Evolutionary conservation across 176 grass and related monocot genomes (phyloP), one percentile per base, ranked within the genome.

Genomic region (Triticum monococcum): DNA sequence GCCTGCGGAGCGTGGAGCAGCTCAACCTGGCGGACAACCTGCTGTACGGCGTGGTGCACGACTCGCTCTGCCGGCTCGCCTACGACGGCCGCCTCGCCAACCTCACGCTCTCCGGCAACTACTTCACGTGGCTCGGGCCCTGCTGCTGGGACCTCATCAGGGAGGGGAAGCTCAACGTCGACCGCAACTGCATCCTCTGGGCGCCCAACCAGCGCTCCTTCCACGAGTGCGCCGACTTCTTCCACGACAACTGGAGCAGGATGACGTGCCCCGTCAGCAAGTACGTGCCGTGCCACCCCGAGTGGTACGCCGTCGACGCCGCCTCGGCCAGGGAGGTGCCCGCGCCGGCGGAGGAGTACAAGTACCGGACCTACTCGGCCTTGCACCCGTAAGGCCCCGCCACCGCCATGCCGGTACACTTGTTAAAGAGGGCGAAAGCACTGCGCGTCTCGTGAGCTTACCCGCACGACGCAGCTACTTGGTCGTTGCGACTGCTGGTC

Each of bases 51-150:
- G 84, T 94, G 87, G 93, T 98, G 81, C 92, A 94, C n/a, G 92
- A 98, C 67, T 79, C 40, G 79, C 88, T 98, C 0, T 98, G 97
- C 93, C 59, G 46, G 4, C 87, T 98, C 60, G 92, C 80, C 17
- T 83, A 68, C 74, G 48, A 76, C 80, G 25, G 87, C 8, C 7
- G 30, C 31, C 93, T 98, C 66, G 23, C n/a, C 72, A 97, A 98
- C 87, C 88, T 98, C 65, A 90, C 93, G 32, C 88, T 98, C 72
- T 95, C 93, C n/a, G 86, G 25, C 75, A 98, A 98, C 91, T 98
- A 92, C 91, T 94, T 98, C 81, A 93, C 93, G n/a, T 92, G 89
- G 37, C 30, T 98, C 0, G 96, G 93, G 8, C 35, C 78, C 2
- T 87, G 73, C 84, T 98, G 96, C 93, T 87, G 81, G 86, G 66